Evolutionary conservation across 768 basidiomycete genomes (phyloP).

Genomic region (Tulasnella sp.): DNA sequence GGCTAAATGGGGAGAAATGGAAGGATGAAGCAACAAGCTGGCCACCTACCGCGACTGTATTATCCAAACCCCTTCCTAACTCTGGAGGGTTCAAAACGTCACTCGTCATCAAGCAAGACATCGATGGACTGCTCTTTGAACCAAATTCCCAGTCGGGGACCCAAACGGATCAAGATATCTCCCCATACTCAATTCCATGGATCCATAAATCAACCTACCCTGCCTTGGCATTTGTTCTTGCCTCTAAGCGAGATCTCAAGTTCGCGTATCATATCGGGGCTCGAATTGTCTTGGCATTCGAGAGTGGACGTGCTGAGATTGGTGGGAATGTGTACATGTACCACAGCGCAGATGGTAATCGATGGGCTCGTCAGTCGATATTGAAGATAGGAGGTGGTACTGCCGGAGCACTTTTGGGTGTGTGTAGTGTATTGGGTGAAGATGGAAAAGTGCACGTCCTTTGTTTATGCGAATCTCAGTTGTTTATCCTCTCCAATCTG

Average conservation of each 20-base stretch:
- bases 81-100: constrained; percentile 22
- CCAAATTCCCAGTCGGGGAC: constrained; percentile 19
- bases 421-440: constrained; percentile 36
- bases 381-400: constrained; percentile 57
- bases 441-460: constrained; percentile 35
- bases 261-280: constrained; percentile 63
- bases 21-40: constrained; percentile 20
- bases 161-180: constrained; percentile 4
- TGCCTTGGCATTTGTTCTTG: constrained; percentile 85
- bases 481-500: constrained; percentile 47
- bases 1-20: constrained; percentile 29
- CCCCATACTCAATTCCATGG: constrained; percentile 38
- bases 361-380: constrained; percentile 68
- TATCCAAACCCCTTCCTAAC: constrained; percentile 56
- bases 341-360: constrained; percentile 35
- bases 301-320: constrained; percentile 45
- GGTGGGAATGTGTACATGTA: constrained; percentile 84
- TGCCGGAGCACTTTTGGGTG: constrained; percentile 66
- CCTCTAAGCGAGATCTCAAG: constrained; percentile 79
- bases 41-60: constrained; percentile 25
- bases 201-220: constrained; percentile 70
- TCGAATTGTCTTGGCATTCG: constrained; percentile 63
- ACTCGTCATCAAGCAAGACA: constrained; percentile 52
- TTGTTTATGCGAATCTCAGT: constrained; percentile 63
- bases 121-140: constrained; percentile 57